Evolutionary conservation across 352 stramenopile species (phyloP), one percentile per base, ranked within the genome.

Genomic region (Globisporangium ultimum): DNA sequence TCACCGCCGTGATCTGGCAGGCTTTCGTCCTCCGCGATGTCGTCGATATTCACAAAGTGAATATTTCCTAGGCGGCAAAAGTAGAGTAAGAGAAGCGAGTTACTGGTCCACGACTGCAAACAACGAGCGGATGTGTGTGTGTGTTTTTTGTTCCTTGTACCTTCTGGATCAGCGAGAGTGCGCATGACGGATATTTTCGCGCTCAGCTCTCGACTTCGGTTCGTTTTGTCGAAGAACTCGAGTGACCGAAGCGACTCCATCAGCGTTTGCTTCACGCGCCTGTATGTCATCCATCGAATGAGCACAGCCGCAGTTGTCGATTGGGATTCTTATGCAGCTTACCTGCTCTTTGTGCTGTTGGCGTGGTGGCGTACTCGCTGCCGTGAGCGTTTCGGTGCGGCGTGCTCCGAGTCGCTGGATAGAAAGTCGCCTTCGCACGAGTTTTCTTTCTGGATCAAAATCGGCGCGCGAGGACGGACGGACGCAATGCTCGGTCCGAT

Each of bases 1-100:
- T 46, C 45, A 36, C 24, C 50, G 18, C 61, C 66, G 38, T 74
- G 54, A 14, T 36, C 45, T 32, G 45, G 54, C 9, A 53, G 10
- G 32, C 32, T 28, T 34, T 60, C 55, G 15, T 71, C 66, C 4
- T 76, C 62, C 14, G 73, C 22, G 21, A 58, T 76, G 51, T 82
- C 79, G 51, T 88, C 80, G 21, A 90, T 90, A 58, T 90, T 90
- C 18, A 90, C 80, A 53, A 90, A 90, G 64, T 90, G 80, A 0
- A 90, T 74, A 40, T 90, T 90, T 17, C 73, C 72, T 81, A 21
- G 41, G n/a, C 13, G 28, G 5, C 12, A 42, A 9, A 36, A 48
- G 4, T 22, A 51, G 40, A 48, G 11, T 8, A 20, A 48, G 15
- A 36, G 9, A 34, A 20, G 20, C 34, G 13, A 21, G 18, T 51